Base-by-base conservation (phyloP, 805 yeast species). In the Sugiyamaella boreocaroliniensis region DNA sequence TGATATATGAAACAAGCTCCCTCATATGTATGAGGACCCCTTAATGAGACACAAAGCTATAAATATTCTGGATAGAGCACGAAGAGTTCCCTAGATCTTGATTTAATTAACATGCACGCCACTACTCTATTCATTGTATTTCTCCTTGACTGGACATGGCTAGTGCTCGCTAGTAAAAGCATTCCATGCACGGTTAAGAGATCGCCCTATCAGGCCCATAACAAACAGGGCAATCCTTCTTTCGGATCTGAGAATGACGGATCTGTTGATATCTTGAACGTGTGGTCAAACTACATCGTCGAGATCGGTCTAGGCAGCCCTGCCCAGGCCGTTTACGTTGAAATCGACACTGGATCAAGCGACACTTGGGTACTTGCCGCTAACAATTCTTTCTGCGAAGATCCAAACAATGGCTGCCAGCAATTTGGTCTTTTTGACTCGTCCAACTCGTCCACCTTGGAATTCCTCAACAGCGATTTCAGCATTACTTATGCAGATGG, bases 281-380 rank as follows among this genome's bases (percentile, higher is more conserved):
- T 49, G 34, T 12, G 16, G 19, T 56, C 45, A 12, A 26, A 49
- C 26, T 57, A 59, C 50, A 49, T 48, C 19, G 57, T 55, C 16
- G 51, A 52, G 19, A 46, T 68, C 16, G 48, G 63, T 9, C 55
- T 77, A 7, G 81, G 82, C 12, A 69, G 73, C 1, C 79, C 79
- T 7, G 61, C 68, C 6, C 78, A 76, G 55, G 60, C 63, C 29
- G 56, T 76, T 14, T 64, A 68, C 9, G 71, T 75, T 7, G 61
- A 70, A 29, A 57, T 77, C 34, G 82, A 77, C 58, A 75, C 80
- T 2, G 82, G 81, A 2, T 75, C 79, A 4, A 69, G 77, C 0
- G 79, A 76, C 53, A 62, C 76, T 22, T 77, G 80, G 80, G 71
- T 76, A 9, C 70, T 67, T 57, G 67, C 70, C 44, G 58, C 68